Base-by-base conservation (phyloP, 2,329 filamentous ascomycete genomes). In the Emydomyces testavorans region DNA sequence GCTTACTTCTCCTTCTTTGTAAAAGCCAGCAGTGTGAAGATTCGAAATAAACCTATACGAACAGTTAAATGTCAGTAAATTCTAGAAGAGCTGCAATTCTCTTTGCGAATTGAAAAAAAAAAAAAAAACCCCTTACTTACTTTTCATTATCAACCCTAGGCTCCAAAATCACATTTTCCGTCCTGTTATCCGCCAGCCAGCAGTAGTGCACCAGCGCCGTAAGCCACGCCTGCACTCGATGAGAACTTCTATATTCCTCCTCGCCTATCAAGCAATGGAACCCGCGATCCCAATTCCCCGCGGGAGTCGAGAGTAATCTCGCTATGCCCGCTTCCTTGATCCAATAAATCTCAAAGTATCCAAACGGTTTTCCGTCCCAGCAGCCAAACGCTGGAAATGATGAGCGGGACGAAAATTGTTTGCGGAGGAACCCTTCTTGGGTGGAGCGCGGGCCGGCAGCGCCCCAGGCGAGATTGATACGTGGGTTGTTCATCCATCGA, bases 291-390 rank as follows among this genome's bases (percentile, higher is more conserved):
- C 83, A 96, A 58, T 94, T 85, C 6, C 76, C 78, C 0, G 80
- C 78, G 2, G 77, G 74, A 18, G 74, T 74, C 0, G 62, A 80
- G 3, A 93, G 65, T 54, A 86, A 74, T 40, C 74, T 76, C 0
- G 85, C 87, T 0, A 98, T 64, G 0, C 73, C 69, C 60, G 96
- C 92, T 62, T 98, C 92, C 60, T 94, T 94, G 2, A 92, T 87
- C 90, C 92, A 98, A 68, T 98, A 98, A 28, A 98, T 76, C 69
- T 98, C 92, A 62, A 98, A 95, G 63, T 93, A 98, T 0, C 88
- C 92, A 67, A 96, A 98, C 0, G 90, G 90, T 51, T 90, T 83
- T 8, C 87, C 89, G 57, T 96, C 87, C 85, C 90, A 98, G 62
- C 88, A 82, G 0, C 85, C 92, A 52, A 96, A 90, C 0, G 82